phyloP scores from a whole-genome alignment of 352 stramenopile species.

The Phytopythium vexans region DNA sequence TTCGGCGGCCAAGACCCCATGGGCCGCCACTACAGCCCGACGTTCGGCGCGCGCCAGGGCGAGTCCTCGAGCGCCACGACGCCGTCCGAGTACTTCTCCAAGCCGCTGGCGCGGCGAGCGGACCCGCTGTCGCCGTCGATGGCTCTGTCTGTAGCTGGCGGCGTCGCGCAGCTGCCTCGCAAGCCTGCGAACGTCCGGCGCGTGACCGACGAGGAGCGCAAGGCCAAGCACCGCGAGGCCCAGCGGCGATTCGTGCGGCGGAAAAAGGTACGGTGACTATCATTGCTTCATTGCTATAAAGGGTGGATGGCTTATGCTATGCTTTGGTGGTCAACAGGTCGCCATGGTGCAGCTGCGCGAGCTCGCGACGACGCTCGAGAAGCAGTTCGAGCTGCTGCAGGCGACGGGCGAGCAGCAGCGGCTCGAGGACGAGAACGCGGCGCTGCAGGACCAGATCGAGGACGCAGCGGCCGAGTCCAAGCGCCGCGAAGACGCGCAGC shows the following conservation, averaged over 20 bases:
- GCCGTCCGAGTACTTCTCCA: slow-evolving; percentile 3
- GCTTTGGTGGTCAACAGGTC: slow-evolving; percentile 8
- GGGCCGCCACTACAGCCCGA: slow-evolving; percentile 6
- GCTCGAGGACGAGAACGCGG: slow-evolving; percentile 17
- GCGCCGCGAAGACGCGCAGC: not conserved
- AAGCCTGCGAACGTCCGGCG: slow-evolving; percentile 11
- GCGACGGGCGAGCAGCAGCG: slow-evolving; percentile 15
- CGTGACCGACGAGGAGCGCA: slow-evolving; percentile 45
- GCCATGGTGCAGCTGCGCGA: slow-evolving; percentile 33
- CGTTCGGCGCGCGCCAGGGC: not conserved
- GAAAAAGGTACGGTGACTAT: slow-evolving; percentile 34
- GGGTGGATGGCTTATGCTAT: not conserved
- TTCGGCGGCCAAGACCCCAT: slow-evolving; percentile 14
- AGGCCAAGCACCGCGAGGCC: slow-evolving; percentile 50
- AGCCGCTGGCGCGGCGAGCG: slow-evolving; percentile 16
- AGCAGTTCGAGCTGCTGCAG: slow-evolving; percentile 26
- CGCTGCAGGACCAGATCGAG: slow-evolving; percentile 16
- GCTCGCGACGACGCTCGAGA: slow-evolving; percentile 27
- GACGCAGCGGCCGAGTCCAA: slow-evolving; percentile 4
- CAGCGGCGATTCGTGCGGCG: slow-evolving; percentile 46
- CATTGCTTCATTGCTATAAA: not conserved
- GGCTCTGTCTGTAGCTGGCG: slow-evolving; percentile 8
- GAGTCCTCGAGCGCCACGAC: too few species aligned
- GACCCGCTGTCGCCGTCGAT: slow-evolving; percentile 16
- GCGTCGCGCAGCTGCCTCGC: not conserved